Conservation (phyloP, 106 monocot genomes). For the Alisma plantagoaquatica region DNA sequence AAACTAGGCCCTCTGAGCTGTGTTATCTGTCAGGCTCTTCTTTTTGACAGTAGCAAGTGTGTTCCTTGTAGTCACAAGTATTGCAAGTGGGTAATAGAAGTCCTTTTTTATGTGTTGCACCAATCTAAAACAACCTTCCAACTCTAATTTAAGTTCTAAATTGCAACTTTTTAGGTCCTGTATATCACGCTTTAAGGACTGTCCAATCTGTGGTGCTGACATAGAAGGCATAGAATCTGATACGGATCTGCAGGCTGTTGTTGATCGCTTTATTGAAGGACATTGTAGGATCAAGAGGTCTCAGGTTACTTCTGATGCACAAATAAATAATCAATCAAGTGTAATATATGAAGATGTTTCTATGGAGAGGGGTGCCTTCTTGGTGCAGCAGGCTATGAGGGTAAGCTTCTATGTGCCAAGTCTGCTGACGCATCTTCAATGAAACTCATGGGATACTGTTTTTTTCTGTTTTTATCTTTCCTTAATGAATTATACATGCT, state of each 20-base stretch:
- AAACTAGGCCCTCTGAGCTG: conserved; percentile 95
- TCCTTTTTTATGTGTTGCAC: too few species aligned
- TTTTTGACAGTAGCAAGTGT: conserved; percentile 84
- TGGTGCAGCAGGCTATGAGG: conserved; percentile 99
- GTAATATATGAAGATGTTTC: conserved; percentile 96
- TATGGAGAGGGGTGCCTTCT: conserved; percentile 85
- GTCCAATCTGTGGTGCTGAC: conserved; percentile 96
- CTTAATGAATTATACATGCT: too few species aligned
- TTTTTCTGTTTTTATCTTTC: too few species aligned
- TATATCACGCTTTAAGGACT: conserved; percentile 84
- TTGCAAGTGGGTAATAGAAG: conserved; percentile 83
- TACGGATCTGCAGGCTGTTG: conserved; percentile 64
- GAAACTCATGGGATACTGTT: neutral
- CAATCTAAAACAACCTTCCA: too few species aligned
- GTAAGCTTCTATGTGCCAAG: conserved; percentile 48
- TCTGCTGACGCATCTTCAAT: neutral
- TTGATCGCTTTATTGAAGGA: conserved; percentile 91
- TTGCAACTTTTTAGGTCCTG: conserved; percentile 38
- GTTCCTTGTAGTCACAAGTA: conserved; percentile 86
- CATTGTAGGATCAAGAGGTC: conserved; percentile 88
- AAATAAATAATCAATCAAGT: conserved; percentile 33
- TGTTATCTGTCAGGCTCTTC: conserved; percentile 77
- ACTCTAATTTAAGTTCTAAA: neutral
- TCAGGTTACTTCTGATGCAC: conserved; percentile 31
- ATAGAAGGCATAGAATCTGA: conserved; percentile 84